Evolutionary conservation across 2,329 filamentous ascomycete species (phyloP).

Genomic region (Fusarium fujikuroi): DNA sequence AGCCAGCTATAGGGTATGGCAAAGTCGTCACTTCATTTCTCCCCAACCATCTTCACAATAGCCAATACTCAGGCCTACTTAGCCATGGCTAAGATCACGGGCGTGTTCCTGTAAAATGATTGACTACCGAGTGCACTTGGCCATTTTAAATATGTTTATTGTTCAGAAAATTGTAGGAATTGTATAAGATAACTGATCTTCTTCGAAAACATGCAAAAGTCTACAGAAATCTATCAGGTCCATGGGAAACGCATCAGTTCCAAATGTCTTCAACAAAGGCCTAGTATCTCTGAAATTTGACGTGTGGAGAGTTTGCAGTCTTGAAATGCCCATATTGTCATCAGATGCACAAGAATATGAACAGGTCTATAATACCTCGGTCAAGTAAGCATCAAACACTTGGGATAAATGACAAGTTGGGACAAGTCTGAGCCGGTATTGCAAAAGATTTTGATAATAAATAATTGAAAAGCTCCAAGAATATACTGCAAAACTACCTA

Average conservation of each 20-base stretch:
- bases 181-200: background rate
- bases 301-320: accelerated
- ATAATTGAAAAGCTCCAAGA: background rate
- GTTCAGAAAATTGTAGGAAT: accelerated
- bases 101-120: background rate
- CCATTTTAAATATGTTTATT: background rate
- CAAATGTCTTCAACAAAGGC: too few species aligned
- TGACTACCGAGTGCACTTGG: background rate
- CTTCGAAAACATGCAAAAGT: accelerated
- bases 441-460: accelerated
- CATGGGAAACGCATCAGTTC: accelerated
- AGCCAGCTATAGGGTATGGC: background rate
- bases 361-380: accelerated
- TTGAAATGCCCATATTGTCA: accelerated
- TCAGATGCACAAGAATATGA: background rate
- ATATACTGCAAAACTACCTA: too few species aligned
- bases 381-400: background rate
- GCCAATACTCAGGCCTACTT: background rate
- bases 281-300: background rate
- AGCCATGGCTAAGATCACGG: background rate
- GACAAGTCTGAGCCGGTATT: accelerated
- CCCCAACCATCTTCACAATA: too few species aligned
- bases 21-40: background rate
- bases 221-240: accelerated
- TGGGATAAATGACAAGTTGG: accelerated